These are phyloP conservation scores for Citrus trifoliata DNA, from an alignment of 345 rosid genomes.

Conservation along the genomic window DNA sequence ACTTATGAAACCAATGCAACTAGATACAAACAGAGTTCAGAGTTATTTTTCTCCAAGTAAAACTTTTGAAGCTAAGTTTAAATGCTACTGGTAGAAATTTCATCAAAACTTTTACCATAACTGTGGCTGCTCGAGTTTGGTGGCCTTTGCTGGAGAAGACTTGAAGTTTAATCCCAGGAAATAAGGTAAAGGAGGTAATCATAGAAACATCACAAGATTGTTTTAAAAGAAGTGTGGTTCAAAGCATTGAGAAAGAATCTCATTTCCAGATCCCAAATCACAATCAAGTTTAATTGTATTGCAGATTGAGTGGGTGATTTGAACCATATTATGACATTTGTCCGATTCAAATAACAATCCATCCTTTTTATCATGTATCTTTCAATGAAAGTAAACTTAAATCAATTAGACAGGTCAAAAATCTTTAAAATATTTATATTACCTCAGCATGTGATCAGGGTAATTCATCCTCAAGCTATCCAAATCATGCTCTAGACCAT, in stretches of 20 bases:
- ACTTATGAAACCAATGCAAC: background rate
- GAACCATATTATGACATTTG: background rate
- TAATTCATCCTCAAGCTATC: conserved; percentile 58
- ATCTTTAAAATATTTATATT: conserved; percentile 1
- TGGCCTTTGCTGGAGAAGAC: background rate
- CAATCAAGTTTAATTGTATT: background rate
- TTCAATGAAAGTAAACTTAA: background rate
- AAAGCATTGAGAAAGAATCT: no score
- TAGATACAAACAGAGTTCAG: background rate
- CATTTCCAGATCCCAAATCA: no score
- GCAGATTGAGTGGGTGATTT: background rate
- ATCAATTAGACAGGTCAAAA: background rate
- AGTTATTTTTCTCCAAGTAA: background rate
- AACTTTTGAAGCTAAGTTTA: background rate
- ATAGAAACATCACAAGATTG: background rate
- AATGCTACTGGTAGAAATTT: background rate
- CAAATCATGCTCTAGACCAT: conserved; percentile 59
- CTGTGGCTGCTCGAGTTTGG: background rate
- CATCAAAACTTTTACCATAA: background rate
- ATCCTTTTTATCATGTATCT: background rate
- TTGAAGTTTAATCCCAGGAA: background rate
- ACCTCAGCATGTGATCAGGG: conserved; percentile 68
- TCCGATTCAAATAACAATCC: background rate
- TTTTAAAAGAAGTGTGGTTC: background rate
- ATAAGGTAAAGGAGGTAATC: background rate